Base-by-base conservation (phyloP, 2,329 filamentous ascomycete species). In the Lecanicillium sp. region DNA sequence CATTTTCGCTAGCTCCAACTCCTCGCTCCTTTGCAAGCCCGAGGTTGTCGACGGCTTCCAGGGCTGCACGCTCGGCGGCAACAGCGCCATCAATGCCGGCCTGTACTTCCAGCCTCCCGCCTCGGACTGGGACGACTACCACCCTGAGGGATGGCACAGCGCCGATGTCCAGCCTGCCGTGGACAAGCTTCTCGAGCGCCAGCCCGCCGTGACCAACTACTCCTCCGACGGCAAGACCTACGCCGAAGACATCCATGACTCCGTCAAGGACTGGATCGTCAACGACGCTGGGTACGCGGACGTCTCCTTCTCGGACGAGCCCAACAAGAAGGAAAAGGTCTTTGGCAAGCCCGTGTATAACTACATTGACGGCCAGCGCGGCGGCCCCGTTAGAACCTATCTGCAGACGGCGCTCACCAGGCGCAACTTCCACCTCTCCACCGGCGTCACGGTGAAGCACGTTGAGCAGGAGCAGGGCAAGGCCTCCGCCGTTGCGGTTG, bases 61-160 rank as follows among this genome's bases (percentile, higher is more conserved):
- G 17, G 72, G 64, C 19, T 77, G 72, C 49, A 66, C 68, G 0
- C 57, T 74, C 12, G 71, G 71, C 5, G 71, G 71, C 8, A 66
- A 62, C 41, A 70, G 65, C 33, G 69, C 71, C 9, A 70, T 75
- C 52, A 75, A 75, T 40, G 71, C 71, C 5, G 70, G 70, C 8
- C 50, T 74, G 2, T 74, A 65, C 50, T 72, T 74, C 44, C 64
- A 74, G 43, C 71, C 71, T 5, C 71, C 71, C 1, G 63, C 66
- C 2, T 67, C 65, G 2, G 71, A 75, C 44, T 74, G 66, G 59
- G 67, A 74, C 46, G 51, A 61, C 7, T 72, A 69, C 36, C 66
- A 67, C 37, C 69, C 69, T 0, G 44, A 52, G 0, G 68, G 66
- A 12, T 76, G 72, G 72, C 72, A 71, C 49, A 68, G 62, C 32